These are phyloP conservation scores for Phytophthora kernoviae DNA, from an alignment of 352 stramenopile species.

Conservation along the genomic window DNA sequence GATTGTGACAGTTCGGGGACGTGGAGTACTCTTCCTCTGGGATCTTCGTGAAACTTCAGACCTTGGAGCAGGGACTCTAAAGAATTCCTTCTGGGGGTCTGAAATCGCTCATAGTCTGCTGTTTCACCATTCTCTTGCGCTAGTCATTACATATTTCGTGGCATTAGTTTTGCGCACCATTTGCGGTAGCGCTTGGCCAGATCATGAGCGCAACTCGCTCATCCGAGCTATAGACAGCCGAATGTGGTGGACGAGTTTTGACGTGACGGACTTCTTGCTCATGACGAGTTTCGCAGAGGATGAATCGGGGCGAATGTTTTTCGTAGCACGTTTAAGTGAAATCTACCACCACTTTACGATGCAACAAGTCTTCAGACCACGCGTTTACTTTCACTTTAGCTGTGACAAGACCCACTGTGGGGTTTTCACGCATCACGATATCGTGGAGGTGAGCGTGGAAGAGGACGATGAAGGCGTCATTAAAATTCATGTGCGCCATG, in stretches of 20 bases:
- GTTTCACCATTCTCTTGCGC: not conserved
- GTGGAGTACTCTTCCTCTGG: constrained; percentile 5
- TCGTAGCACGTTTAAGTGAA: not conserved
- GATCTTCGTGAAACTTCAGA: not conserved
- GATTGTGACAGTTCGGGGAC: not conserved
- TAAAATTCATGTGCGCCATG: constrained; percentile 1
- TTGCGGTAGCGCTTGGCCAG: constrained; percentile 5
- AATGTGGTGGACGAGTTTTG: constrained; percentile 13
- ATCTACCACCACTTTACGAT: constrained; percentile 7
- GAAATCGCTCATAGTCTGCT: constrained; percentile 6
- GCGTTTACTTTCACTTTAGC: constrained; percentile 6
- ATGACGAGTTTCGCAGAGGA: constrained; percentile 1
- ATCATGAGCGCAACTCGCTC: constrained; percentile 8
- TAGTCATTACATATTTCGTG: constrained; percentile 1
- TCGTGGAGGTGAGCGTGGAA: constrained; percentile 3
- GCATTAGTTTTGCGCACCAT: not conserved
- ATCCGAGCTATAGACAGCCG: constrained; percentile 5
- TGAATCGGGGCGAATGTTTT: not conserved
- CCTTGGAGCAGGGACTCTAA: not conserved
- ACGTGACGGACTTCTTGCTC: constrained; percentile 8
- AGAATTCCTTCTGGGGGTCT: constrained; percentile 1
- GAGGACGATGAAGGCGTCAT: constrained; percentile 7
- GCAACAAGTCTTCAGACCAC: not conserved
- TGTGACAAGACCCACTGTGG: constrained; percentile 7
- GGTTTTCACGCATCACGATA: not conserved